phyloP scores from a whole-genome alignment of 78 protist species.

The Dictyostelium purpureum region DNA sequence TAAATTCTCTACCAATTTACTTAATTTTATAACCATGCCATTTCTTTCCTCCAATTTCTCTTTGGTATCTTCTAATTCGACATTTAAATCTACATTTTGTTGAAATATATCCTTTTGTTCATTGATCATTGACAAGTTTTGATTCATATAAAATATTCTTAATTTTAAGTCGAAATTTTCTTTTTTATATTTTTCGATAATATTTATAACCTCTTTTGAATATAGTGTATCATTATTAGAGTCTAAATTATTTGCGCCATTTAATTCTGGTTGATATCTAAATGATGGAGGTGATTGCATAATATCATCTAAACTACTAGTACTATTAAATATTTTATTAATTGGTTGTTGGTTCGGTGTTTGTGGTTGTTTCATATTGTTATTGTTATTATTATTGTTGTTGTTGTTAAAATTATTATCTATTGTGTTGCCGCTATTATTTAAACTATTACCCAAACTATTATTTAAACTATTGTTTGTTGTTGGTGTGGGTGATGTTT shows the following conservation, averaged over 20 bases:
- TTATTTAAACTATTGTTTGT: neutral
- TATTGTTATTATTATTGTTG: too few species aligned
- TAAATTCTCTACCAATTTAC: neutral
- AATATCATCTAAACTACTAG: neutral
- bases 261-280: neutral
- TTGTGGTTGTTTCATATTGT: too few species aligned
- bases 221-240: neutral
- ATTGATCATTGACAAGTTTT: neutral
- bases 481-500: too few species aligned
- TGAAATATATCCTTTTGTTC: neutral
- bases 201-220: neutral
- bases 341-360: too few species aligned
- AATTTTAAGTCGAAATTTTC: conserved; percentile 23
- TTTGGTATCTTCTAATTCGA: neutral
- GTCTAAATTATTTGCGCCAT: neutral
- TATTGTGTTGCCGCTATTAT: neutral
- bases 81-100: neutral
- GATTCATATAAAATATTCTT: conserved; percentile 5
- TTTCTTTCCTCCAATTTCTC: neutral
- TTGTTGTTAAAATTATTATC: too few species aligned
- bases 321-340: neutral
- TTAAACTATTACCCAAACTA: neutral
- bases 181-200: neutral
- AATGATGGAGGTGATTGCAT: neutral
- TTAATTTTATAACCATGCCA: neutral